phyloP scores from a whole-genome alignment of 192 early-diverging fungal genomes.

The Radiomyces spectabilis region DNA sequence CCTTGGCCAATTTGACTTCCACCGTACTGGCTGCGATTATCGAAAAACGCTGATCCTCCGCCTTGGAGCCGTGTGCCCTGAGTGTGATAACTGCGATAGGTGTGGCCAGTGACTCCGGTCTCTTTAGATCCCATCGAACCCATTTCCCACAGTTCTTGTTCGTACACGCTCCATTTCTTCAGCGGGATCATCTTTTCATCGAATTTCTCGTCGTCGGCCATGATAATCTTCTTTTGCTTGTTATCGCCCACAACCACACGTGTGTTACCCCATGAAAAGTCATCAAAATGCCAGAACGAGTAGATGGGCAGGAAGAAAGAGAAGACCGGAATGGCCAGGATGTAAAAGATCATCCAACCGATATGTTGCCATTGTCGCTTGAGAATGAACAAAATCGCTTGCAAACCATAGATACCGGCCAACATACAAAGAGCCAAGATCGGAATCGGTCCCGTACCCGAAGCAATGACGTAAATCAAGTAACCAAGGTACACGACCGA shows the following conservation, averaged over 20 bases:
- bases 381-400: conserved; percentile 76
- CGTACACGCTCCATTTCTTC: conserved; percentile 84
- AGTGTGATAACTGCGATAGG: conserved; percentile 30
- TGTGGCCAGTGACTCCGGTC: conserved; percentile 31
- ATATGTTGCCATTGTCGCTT: conserved; percentile 66
- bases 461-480: conserved; percentile 59
- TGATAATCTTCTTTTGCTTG: conserved; percentile 53
- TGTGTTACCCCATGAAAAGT: conserved; percentile 98
- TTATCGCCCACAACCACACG: conserved; percentile 73
- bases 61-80: conserved; percentile 5
- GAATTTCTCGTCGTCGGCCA: conserved; percentile 71
- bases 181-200: conserved; percentile 80
- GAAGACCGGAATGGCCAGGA: conserved; percentile 85
- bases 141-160: conserved; percentile 70
- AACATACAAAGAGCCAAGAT: conserved; percentile 80
- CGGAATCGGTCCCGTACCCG: conserved; percentile 56
- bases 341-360: conserved; percentile 82
- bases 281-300: conserved; percentile 98
- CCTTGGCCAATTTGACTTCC: conserved; percentile 23
- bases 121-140: conserved; percentile 45
- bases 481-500: conserved; percentile 84
- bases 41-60: conserved; percentile 11
- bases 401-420: conserved; percentile 82
- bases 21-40: conserved; percentile 23
- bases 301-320: conserved; percentile 90